phyloP scores from a whole-genome alignment of 129 eudicot species.

The Saussurea involucrata region DNA sequence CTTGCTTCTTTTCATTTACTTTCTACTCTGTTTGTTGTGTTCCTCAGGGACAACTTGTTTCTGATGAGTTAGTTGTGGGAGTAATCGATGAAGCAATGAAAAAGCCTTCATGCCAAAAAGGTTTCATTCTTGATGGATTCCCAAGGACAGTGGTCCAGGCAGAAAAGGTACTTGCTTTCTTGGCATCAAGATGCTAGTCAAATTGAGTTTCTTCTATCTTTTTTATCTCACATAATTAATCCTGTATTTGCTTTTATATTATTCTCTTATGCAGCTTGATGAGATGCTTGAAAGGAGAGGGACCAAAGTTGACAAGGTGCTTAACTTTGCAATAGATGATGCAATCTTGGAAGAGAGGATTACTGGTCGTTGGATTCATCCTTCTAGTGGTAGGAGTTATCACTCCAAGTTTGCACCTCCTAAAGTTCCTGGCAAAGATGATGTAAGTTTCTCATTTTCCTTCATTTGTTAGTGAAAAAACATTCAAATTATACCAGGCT shows the following conservation, averaged over 20 bases:
- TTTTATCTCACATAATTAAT: background rate
- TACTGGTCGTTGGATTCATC: conserved; percentile 95
- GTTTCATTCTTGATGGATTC: conserved; percentile 96
- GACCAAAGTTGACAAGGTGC: conserved; percentile 72
- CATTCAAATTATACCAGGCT: no score
- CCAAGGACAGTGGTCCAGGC: conserved; percentile 93
- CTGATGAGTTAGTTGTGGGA: conserved; percentile 96
- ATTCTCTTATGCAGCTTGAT: conserved; percentile 60
- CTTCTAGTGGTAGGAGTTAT: conserved; percentile 86
- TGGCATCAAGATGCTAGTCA: background rate
- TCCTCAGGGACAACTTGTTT: conserved; percentile 81
- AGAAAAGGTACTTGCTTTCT: conserved; percentile 47
- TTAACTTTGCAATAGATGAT: conserved; percentile 96
- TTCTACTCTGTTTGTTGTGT: background rate
- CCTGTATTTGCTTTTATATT: background rate
- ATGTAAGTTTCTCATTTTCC: conserved; percentile 46
- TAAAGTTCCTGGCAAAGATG: conserved; percentile 75
- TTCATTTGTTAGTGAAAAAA: conserved; percentile 13
- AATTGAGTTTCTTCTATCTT: background rate
- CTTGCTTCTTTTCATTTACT: background rate
- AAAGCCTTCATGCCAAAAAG: conserved; percentile 93
- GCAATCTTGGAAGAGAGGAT: conserved; percentile 90
- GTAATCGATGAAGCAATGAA: conserved; percentile 91
- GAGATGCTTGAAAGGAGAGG: conserved; percentile 86
- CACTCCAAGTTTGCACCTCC: conserved; percentile 94